Evolutionary conservation across 208 protist genomes (phyloP), one percentile per base, ranked within the genome.

Genomic region (Balamuthia mandrillaris): DNA sequence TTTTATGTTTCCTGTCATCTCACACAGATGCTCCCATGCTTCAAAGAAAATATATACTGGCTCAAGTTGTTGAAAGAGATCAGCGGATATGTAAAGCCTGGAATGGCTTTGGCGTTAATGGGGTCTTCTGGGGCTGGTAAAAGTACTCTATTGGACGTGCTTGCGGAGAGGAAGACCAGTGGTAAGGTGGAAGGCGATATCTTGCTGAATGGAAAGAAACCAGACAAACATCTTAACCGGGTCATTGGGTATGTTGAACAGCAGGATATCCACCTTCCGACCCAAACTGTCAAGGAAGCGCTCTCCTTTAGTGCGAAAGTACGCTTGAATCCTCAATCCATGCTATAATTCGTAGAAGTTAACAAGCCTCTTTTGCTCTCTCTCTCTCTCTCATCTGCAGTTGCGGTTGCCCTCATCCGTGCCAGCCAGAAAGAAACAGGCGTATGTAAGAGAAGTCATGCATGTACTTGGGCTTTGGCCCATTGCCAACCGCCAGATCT

Each of bases 111-210:
- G 0, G 87, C 87, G 14, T 44, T 90, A 3, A 90, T 88, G 88
- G 88, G 88, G 45, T 84, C 88, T 47, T 90, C 88, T 5, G 88
- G 88, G 39, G 88, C 88, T 35, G 88, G 88, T 60, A 90, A 90
- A 58, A 84, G 65, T 27, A 90, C 88, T 6, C 66, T 90, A 33
- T 49, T 90, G 7, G 88, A 90, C 61, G 84, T 90, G 35, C 68
- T 90, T 3, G 84, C 88, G 6, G 49, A 86, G 5, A 65, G 88
- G 24, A 90, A 90, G 77, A 90, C 83, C 31, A 61, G 63, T 42
- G 87, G 87, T 51, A 84, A 87, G 56, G 88, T 78, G 24, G 54
- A 60, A 16, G 88, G 88, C 42, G 61, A 90, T 41, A 84, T 90
- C 21, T 51, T 90, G 24, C 75, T 90, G 33, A 88, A 90, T 54